Evolutionary conservation across 495 filamentous ascomycete species (phyloP).

Genomic region (Trichoderma virens): DNA sequence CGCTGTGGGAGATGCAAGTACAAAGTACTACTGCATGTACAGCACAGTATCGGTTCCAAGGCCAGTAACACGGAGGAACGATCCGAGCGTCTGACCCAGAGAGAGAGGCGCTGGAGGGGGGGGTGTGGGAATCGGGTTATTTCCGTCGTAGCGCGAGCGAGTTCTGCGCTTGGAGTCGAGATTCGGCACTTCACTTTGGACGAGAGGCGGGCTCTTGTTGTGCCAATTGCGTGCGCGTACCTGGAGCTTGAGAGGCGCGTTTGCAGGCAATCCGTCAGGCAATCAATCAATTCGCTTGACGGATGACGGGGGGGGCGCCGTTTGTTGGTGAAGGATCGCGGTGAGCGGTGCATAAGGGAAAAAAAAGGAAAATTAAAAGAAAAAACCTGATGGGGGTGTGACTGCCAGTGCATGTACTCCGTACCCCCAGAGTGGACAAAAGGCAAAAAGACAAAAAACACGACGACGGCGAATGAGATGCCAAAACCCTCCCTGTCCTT

Average conservation of each 20-base stretch:
- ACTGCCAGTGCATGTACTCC: slow-evolving; percentile 10
- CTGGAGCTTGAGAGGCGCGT: neutral
- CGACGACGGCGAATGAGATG: slow-evolving; percentile 1
- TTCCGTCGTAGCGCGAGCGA: slow-evolving; percentile 2
- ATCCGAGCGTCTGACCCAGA: slow-evolving; percentile 2
- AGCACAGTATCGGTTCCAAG: neutral
- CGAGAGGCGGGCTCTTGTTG: neutral
- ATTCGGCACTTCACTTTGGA: neutral
- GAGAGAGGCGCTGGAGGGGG: neutral
- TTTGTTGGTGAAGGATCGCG: neutral
- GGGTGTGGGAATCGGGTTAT: slow-evolving; percentile 5
- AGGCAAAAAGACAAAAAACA: slow-evolving; percentile 14
- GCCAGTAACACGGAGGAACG: neutral
- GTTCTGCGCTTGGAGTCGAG: neutral
- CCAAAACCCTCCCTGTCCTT: neutral
- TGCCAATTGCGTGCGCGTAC: neutral
- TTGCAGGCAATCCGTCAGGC: neutral
- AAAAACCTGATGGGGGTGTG: slow-evolving; percentile 1
- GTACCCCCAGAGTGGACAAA: slow-evolving; percentile 18
- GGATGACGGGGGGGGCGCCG: neutral
- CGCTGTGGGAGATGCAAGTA: neutral
- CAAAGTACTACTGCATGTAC: neutral
- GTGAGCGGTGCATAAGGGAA: neutral
- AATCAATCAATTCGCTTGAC: neutral
- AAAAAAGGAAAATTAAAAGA: neutral